A percentile compares a stretch with the other conserved stretches of the same genome.
phyloP scores from a whole-genome alignment of 768 basidiomycete genomes.

The Lactarius pseudohatsudake region DNA sequence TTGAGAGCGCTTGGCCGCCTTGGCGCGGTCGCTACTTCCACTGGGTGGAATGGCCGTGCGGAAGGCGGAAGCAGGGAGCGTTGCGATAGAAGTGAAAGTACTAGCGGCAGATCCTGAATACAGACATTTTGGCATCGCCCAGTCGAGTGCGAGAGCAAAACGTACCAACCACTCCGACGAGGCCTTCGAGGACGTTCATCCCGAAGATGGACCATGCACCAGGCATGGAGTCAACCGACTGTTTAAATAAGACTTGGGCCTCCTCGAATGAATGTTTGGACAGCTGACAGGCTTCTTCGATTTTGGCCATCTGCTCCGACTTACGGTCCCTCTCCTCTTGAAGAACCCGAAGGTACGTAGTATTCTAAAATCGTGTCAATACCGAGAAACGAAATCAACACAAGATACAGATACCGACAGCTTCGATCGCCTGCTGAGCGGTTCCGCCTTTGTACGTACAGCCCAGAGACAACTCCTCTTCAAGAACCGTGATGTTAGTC shows the following conservation, averaged over 20 bases:
- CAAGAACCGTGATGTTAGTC: neutral
- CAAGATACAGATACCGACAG: neutral
- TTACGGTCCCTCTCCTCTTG: neutral
- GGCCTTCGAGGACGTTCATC: constrained; percentile 8
- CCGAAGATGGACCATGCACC: constrained; percentile 3
- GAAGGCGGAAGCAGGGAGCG: neutral
- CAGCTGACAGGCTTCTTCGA: constrained; percentile 2
- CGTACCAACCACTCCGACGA: constrained; percentile 6
- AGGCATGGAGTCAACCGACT: constrained; percentile 3
- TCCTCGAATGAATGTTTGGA: constrained; percentile 7
- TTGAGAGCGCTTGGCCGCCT: neutral
- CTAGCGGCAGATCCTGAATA: constrained; percentile 3
- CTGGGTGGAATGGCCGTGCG: neutral
- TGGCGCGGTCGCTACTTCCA: neutral
- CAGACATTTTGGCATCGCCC: neutral
- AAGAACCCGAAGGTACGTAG: constrained; percentile 1
- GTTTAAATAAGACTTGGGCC: neutral
- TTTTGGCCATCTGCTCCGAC: neutral
- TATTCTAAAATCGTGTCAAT: neutral
- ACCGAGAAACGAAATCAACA: neutral
- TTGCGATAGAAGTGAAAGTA: constrained; percentile 1
- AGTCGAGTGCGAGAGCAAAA: neutral
- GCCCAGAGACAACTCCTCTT: neutral
- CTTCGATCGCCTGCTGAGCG: constrained; percentile 1
- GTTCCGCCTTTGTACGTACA: constrained; percentile 7